Conservation (phyloP, 2,329 filamentous ascomycete genomes). For the Arachnomyces sp. region DNA sequence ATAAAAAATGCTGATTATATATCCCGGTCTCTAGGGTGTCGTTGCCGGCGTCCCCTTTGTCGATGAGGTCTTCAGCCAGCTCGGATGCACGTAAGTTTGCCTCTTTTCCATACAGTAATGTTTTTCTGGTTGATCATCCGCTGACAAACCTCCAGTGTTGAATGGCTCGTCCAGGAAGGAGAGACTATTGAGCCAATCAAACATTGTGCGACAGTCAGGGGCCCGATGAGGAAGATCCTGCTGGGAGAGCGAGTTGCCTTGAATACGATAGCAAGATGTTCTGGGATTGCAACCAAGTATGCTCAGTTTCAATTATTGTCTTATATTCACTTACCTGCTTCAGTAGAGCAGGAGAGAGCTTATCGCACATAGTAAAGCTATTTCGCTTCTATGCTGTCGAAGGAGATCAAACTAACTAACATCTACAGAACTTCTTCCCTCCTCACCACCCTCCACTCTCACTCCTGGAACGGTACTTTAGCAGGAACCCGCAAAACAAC, state of each 20-base stretch:
- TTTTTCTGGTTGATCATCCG: conserved; percentile 1
- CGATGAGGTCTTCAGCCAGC: conserved; percentile 82
- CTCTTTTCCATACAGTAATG: conserved; percentile 2
- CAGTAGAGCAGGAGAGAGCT: too few species aligned
- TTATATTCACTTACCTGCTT: too few species aligned
- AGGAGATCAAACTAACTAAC: conserved; percentile 10
- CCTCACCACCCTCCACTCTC: conserved; percentile 45
- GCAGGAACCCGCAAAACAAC: conserved; percentile 96
- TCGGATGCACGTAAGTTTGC: conserved; percentile 63
- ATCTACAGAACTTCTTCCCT: conserved; percentile 36
- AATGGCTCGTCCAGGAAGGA: conserved; percentile 81
- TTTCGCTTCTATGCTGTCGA: neutral
- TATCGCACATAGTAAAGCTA: too few species aligned
- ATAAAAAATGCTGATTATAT: conserved; percentile 4
- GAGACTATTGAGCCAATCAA: conserved; percentile 55
- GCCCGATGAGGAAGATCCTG: conserved; percentile 73
- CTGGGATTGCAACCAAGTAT: conserved; percentile 71
- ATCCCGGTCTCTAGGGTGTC: conserved; percentile 50
- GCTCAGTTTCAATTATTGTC: neutral
- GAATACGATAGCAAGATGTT: conserved; percentile 84
- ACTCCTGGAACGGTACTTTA: conserved; percentile 74
- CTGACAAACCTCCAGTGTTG: conserved; percentile 46
- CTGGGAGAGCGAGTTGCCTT: conserved; percentile 91
- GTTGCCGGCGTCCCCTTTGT: conserved; percentile 92
- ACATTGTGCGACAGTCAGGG: conserved; percentile 72